These are phyloP conservation scores for Grigorovia yakushimaensis DNA, from an alignment of 805 yeast genomes.

Conservation along the genomic window DNA sequence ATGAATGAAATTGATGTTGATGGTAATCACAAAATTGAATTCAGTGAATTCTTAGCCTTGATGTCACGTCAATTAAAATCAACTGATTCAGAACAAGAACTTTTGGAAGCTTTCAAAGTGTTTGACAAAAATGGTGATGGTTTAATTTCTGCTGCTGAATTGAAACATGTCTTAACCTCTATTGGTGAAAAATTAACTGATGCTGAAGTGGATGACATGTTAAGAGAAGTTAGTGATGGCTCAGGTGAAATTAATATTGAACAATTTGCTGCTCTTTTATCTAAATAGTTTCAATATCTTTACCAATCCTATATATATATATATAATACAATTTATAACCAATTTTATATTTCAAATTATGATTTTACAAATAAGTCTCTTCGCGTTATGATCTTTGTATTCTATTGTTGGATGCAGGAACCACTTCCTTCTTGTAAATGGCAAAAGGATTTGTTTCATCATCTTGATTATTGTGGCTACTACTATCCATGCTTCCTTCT, in stretches of 20 bases:
- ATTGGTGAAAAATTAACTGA: conserved; percentile 96
- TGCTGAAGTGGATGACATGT: conserved; percentile 95
- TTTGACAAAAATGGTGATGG: conserved; percentile 97
- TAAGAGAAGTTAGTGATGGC: conserved; percentile 89
- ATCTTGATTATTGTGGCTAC: conserved; percentile 3
- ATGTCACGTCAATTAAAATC: conserved; percentile 93
- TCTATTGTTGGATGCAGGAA: conserved; percentile 30
- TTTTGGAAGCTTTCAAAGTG: conserved; percentile 95
- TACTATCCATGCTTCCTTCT: not conserved
- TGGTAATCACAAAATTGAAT: conserved; percentile 83
- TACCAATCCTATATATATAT: not conserved
- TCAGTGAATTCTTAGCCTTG: conserved; percentile 72
- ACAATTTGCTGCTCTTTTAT: conserved; percentile 87
- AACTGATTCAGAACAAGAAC: conserved; percentile 93
- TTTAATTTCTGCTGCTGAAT: conserved; percentile 90
- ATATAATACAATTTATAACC: not conserved
- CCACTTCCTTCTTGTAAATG: conserved; percentile 30
- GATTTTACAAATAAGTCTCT: too few relatives aligned
- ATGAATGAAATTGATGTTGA: conserved; percentile 95
- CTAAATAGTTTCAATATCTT: conserved; percentile 39
- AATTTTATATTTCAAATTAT: too few relatives aligned
- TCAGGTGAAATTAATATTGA: conserved; percentile 96
- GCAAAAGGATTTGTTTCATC: conserved; percentile 30
- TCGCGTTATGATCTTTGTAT: conserved; percentile 21
- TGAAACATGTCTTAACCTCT: conserved; percentile 92